Evolutionary conservation across 345 rosid species (phyloP).

Genomic region (Bretschneidera sinensis): DNA sequence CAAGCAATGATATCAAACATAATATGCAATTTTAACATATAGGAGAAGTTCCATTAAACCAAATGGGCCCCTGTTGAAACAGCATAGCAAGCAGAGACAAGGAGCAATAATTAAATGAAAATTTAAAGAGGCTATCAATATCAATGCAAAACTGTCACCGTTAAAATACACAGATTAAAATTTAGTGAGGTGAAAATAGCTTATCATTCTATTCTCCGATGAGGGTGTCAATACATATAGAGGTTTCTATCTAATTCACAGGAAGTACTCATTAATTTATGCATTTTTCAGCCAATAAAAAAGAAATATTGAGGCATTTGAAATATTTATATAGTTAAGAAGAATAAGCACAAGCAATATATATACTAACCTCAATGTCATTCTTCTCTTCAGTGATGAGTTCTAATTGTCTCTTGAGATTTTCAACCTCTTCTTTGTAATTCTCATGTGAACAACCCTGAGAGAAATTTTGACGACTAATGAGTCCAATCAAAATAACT

Average conservation of each 20-base stretch:
- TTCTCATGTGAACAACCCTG: conserved; percentile 37
- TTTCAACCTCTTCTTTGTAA: conserved; percentile 40
- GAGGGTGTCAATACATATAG: too few relatives aligned
- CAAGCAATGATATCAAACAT: neutral
- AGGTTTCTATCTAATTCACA: too few relatives aligned
- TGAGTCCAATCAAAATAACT: neutral
- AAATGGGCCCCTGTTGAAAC: too few relatives aligned
- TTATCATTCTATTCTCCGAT: too few relatives aligned
- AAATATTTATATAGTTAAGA: too few relatives aligned
- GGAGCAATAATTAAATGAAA: neutral
- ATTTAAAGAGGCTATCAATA: too few relatives aligned
- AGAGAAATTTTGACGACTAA: neutral
- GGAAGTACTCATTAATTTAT: too few relatives aligned
- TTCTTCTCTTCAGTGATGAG: conserved; percentile 51
- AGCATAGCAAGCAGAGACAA: neutral
- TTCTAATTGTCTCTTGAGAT: conserved; percentile 56
- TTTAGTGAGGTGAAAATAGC: too few relatives aligned
- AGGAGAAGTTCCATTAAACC: neutral
- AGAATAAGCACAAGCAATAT: neutral
- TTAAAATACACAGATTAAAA: too few relatives aligned
- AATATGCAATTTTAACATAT: neutral
- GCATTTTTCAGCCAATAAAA: too few relatives aligned
- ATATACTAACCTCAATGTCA: conserved; percentile 57
- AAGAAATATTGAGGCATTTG: too few relatives aligned
- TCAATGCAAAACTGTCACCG: too few relatives aligned